Evolutionary conservation across 306 rosid species (phyloP).

Genomic region (Quercus cerris): DNA sequence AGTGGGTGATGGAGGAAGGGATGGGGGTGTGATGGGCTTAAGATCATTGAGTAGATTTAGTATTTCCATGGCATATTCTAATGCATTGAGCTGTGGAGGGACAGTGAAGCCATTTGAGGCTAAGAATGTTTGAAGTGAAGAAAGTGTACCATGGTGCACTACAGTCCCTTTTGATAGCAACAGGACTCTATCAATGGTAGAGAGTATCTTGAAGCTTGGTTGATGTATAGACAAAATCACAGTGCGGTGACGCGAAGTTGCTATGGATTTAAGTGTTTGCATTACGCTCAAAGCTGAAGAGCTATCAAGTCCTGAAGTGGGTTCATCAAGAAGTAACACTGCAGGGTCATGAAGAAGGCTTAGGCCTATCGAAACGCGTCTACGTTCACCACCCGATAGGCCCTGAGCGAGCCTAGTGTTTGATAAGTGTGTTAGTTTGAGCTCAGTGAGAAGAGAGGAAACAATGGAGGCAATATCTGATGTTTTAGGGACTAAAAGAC

Average conservation of each 20-base stretch:
- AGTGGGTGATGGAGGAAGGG: conserved; percentile 31
- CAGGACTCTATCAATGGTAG: conserved; percentile 62
- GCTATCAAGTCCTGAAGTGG: conserved; percentile 94
- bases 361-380: conserved; percentile 79
- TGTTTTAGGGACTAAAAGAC: conserved; percentile 57
- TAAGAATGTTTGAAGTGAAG: conserved; percentile 55
- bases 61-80: conserved; percentile 87
- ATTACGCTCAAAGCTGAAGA: conserved; percentile 76
- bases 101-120: conserved; percentile 60
- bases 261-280: conserved; percentile 67
- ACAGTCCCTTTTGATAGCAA: conserved; percentile 65
- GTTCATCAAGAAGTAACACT: conserved; percentile 78
- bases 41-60: conserved; percentile 43
- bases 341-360: conserved; percentile 89
- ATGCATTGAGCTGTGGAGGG: conserved; percentile 85
- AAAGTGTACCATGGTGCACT: conserved; percentile 70
- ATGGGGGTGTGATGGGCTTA: conserved; percentile 15
- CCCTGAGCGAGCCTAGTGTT: conserved; percentile 59
- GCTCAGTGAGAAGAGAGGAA: conserved; percentile 56
- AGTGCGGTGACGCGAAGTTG: conserved; percentile 59
- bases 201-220: conserved; percentile 80
- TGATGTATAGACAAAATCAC: conserved; percentile 83
- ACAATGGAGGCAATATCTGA: conserved; percentile 36
- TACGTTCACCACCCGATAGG: conserved; percentile 76
- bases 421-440: conserved; percentile 58